These are phyloP conservation scores for Chalaropsis ovoidea DNA, from an alignment of 2,329 filamentous ascomycete species.

Conservation along the genomic window DNA sequence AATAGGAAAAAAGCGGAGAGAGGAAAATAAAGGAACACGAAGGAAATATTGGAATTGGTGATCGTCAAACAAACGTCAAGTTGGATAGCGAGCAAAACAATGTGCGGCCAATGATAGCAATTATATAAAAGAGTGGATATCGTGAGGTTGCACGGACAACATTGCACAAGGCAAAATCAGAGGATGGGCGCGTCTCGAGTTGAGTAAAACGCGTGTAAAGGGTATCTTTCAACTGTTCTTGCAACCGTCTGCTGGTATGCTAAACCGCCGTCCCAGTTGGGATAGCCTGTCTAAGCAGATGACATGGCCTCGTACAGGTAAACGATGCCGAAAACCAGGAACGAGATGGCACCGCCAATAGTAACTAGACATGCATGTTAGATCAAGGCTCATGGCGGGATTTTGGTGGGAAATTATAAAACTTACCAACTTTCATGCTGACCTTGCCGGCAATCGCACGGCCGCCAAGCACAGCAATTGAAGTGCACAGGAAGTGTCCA, in stretches of 20 bases:
- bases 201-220: neutral
- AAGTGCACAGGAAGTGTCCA: slow-evolving; percentile 83
- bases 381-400: neutral
- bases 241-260: neutral
- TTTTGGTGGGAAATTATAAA: slow-evolving; percentile 28
- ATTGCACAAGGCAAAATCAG: neutral
- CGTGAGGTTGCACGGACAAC: neutral
- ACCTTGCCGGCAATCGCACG: slow-evolving; percentile 86
- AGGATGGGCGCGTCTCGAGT: neutral
- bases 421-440: slow-evolving; percentile 90
- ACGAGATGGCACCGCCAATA: slow-evolving; percentile 79
- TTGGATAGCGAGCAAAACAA: slow-evolving; percentile 8
- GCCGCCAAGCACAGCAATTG: slow-evolving; percentile 82
- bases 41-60: neutral
- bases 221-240: too few species aligned
- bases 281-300: slow-evolving; percentile 34
- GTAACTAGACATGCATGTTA: slow-evolving; percentile 54
- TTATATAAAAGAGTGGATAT: slow-evolving; percentile 12
- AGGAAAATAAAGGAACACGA: slow-evolving; percentile 1
- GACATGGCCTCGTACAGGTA: slow-evolving; percentile 74
- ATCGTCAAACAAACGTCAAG: neutral
- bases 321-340: slow-evolving; percentile 82
- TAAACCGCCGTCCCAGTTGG: neutral
- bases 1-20: slow-evolving; percentile 15
- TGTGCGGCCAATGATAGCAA: slow-evolving; percentile 5